phyloP scores from a whole-genome alignment of 1,139 yeast genomes.

The Diutina neorugosa region DNA sequence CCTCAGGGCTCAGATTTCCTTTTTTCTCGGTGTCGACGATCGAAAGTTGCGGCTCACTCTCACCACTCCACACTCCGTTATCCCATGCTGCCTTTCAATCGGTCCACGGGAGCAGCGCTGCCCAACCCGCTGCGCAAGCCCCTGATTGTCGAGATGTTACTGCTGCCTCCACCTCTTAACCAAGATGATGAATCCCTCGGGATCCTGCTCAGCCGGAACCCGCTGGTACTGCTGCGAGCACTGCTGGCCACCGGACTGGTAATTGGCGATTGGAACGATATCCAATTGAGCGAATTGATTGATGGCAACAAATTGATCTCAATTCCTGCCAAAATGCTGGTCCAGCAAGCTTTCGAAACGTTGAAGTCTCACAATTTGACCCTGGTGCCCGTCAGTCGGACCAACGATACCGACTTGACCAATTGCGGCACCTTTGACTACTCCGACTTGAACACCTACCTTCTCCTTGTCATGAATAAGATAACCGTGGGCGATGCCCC shows the following conservation, averaged over 20 bases:
- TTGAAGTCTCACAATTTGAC: conserved; percentile 64
- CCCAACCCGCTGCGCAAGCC: conserved; percentile 32
- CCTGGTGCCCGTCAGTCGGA: conserved; percentile 63
- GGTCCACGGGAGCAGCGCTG: conserved; percentile 5
- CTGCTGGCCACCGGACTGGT: conserved; percentile 10
- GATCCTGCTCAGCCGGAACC: background rate
- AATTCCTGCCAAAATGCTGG: conserved; percentile 51
- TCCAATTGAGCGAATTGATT: conserved; percentile 59
- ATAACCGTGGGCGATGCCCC: conserved; percentile 29
- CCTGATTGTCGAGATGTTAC: conserved; percentile 71
- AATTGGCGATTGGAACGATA: conserved; percentile 55
- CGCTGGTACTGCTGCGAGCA: conserved; percentile 4
- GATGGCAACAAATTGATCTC: conserved; percentile 68
- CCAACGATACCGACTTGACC: conserved; percentile 29
- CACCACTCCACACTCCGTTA: background rate
- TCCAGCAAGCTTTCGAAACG: conserved; percentile 79
- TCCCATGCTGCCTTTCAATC: conserved; percentile 8
- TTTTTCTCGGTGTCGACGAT: background rate
- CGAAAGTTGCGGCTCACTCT: background rate
- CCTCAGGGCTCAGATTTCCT: background rate
- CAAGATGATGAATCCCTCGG: background rate
- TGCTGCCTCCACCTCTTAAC: conserved; percentile 67
- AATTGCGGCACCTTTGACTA: conserved; percentile 82
- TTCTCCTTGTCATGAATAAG: conserved; percentile 63
- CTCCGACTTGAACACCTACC: conserved; percentile 78